Evolutionary conservation across 2,329 filamentous ascomycete genomes (phyloP), one percentile per base, ranked within the genome.

Genomic region (Pestalotiopsis sp.): DNA sequence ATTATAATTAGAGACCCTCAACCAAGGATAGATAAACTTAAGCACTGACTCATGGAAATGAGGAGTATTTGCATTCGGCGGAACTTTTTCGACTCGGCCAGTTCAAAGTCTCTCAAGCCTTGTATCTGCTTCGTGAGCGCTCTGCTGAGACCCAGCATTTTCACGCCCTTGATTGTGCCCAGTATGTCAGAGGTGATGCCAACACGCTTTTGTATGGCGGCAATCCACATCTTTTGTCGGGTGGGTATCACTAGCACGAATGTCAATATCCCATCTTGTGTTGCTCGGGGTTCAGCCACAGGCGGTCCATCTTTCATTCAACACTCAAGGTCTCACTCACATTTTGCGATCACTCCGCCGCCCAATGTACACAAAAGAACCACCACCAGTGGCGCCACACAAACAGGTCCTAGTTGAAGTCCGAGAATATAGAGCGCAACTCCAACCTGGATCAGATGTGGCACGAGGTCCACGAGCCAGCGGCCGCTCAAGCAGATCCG

Each of bases 71-170:
- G 65, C 9, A 67, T 5, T 31, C 61, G 58, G 7, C 65, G 52
- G 17, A 67, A 67, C 56, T 61, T 67, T 36, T 52, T 67, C 12
- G 65, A 67, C 39, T 67, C 65, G 6, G 65, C 25, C 2, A 67
- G 14, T 25, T 67, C 65, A 61, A 67, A 67, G 36, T 67, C 65
- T 36, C 65, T 67, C 36, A 67, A 38, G n/a, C n/a, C 52, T 39
- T 67, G 65, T 14, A 67, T 61, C 52, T 67, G 52, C 56, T 39
- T 67, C 13, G 65, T 31, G 9, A 67, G 14, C 7, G 65, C 52
- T n/a, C 31, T 38, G 23, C 65, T 67, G 6, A 67, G 41, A 1
- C 65, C 65, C 4, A 49, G 12, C 65, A 67, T 67, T 52, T 67
- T 67, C 17, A 67, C 39, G 2, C 56, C 65, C 27, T 67, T 67